Percentiles rank a stretch among this genome's conserved stretches.
phyloP scores from a whole-genome alignment of 1,284 basidiomycete species.

The Anthracocystis panici-leucophaei region DNA sequence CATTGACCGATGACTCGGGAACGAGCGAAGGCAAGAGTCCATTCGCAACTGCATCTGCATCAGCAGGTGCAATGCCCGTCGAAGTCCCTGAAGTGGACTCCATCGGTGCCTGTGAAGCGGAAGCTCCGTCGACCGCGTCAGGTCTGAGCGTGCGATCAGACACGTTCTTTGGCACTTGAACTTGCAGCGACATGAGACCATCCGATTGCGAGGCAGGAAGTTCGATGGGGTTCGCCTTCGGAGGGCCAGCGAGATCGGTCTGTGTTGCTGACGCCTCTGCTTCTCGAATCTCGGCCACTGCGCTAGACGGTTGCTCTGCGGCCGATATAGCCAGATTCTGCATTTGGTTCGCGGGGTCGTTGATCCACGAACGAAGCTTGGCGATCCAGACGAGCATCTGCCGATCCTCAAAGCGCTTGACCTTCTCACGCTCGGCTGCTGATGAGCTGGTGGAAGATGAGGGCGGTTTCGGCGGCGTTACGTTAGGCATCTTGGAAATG shows the following conservation, averaged over 20 bases:
- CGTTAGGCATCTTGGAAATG: constrained; percentile 57
- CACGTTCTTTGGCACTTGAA: constrained; percentile 31
- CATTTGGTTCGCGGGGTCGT: constrained; percentile 30
- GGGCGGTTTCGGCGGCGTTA: constrained; percentile 31
- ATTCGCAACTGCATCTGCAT: not conserved
- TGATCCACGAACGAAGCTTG: constrained; percentile 58
- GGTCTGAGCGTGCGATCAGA: constrained; percentile 4
- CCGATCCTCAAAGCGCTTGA: constrained; percentile 52
- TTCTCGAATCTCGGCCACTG: not conserved
- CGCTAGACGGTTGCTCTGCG: not conserved
- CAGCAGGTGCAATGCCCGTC: not conserved
- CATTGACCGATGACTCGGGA: constrained; percentile 6
- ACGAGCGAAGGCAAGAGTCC: constrained; percentile 34
- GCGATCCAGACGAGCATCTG: constrained; percentile 62
- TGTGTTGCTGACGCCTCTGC: not conserved
- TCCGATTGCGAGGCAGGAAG: constrained; percentile 23
- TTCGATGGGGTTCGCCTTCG: not conserved
- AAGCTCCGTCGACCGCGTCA: not conserved
- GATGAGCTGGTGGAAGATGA: constrained; percentile 62
- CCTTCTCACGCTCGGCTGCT: constrained; percentile 54
- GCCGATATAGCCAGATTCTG: not conserved
- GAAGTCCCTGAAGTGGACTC: not conserved
- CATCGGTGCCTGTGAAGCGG: not conserved
- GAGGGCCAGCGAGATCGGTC: not conserved
- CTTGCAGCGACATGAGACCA: constrained; percentile 37